Percentiles rank a stretch among this genome's conserved stretches.
These are phyloP conservation scores for Rubus idaeus DNA, from an alignment of 306 rosid species.

Conservation along the genomic window DNA sequence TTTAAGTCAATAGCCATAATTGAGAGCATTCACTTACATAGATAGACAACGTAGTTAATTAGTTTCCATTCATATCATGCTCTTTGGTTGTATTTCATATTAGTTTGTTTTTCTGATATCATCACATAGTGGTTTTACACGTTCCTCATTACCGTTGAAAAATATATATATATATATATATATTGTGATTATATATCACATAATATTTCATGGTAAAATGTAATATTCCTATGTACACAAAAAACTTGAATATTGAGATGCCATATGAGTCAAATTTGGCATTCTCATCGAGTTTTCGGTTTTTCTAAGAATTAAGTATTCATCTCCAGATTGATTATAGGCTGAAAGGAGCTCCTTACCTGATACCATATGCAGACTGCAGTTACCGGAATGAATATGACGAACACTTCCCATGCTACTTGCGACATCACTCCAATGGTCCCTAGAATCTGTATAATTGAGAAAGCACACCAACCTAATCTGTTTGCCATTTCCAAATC, in stretches of 20 bases:
- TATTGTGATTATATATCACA: not conserved
- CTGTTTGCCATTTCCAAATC: constrained; percentile 80
- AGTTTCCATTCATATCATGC: not conserved
- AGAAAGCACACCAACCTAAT: constrained; percentile 96
- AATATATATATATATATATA: not conserved
- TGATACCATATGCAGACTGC: constrained; percentile 93
- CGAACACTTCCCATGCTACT: constrained; percentile 95
- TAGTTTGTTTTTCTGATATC: not conserved
- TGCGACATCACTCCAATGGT: constrained; percentile 96
- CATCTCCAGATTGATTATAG: not conserved
- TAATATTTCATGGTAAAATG: not conserved
- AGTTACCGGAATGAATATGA: constrained; percentile 79
- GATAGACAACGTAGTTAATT: too few species aligned
- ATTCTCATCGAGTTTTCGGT: not conserved
- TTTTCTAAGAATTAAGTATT: not conserved
- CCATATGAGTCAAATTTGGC: not conserved
- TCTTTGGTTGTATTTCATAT: not conserved
- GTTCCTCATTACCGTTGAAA: not conserved
- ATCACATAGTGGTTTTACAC: not conserved
- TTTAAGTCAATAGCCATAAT: constrained; percentile 10
- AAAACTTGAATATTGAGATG: not conserved
- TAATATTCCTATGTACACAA: not conserved
- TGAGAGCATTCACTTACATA: too few species aligned
- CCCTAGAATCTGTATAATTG: constrained; percentile 77
- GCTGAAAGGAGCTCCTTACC: constrained; percentile 47